Percentiles rank a stretch among this genome's conserved stretches.
phyloP scores from a whole-genome alignment of 2,329 filamentous ascomycete species.

The Orbilia oligospora region DNA sequence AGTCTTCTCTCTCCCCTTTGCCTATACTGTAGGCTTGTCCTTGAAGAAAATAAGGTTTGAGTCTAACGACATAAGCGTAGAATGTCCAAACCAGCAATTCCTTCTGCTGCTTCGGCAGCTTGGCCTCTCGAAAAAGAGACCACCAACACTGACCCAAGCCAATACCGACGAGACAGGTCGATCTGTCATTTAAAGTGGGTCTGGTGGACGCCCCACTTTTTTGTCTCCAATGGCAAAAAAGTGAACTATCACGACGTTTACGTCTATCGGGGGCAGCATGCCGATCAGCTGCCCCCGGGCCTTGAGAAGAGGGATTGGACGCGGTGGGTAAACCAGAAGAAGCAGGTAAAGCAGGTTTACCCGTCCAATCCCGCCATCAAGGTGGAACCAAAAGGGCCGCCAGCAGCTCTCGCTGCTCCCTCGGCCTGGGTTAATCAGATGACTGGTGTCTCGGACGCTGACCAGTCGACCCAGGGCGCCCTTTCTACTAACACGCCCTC shows the following conservation, averaged over 20 bases:
- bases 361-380: conserved; percentile 6
- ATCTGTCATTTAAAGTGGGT: conserved; percentile 34
- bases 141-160: conserved; percentile 33
- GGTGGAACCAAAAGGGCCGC: conserved; percentile 23
- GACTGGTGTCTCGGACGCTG: neutral
- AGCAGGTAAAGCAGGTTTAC: neutral
- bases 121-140: conserved; percentile 40
- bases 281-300: conserved; percentile 11
- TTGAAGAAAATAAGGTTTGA: neutral
- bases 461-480: conserved; percentile 4
- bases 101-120: conserved; percentile 26
- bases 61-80: neutral
- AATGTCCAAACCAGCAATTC: neutral
- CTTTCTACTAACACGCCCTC: conserved; percentile 38
- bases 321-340: conserved; percentile 34
- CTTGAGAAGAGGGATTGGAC: conserved; percentile 17
- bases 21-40: no score
- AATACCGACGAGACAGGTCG: conserved; percentile 29
- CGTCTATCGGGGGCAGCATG: conserved; percentile 9
- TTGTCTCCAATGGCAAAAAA: conserved; percentile 32
- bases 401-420: conserved; percentile 18
- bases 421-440: conserved; percentile 19
- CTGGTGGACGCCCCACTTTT: conserved; percentile 49
- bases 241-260: conserved; percentile 53
- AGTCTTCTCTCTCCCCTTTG: no score